Evolutionary conservation across 768 basidiomycete species (phyloP).

Genomic region (Naganishia antarctica): DNA sequence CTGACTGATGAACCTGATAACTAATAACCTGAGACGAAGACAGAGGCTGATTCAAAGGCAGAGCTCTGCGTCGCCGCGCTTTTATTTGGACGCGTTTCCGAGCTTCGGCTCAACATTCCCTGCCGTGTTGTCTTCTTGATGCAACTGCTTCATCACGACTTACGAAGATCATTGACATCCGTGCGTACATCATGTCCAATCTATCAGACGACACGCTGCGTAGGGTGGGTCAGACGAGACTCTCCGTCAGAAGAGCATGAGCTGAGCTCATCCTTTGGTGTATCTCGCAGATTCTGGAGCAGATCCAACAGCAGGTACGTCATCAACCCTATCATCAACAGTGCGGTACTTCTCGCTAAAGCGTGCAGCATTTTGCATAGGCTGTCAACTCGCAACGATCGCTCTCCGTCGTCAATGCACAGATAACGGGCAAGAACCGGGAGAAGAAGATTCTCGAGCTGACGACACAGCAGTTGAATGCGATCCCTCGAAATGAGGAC

Average conservation of each 20-base stretch:
- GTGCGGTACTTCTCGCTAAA: neutral
- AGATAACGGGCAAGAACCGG: slow-evolving; percentile 73
- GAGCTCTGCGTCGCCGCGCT: too few species aligned
- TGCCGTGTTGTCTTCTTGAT: too few species aligned
- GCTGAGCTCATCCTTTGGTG: slow-evolving; percentile 6
- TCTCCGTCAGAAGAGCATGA: neutral
- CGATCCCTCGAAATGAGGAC: slow-evolving; percentile 52
- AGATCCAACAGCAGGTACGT: slow-evolving; percentile 76
- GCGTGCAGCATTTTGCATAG: slow-evolving; percentile 17
- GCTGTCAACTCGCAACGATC: slow-evolving; percentile 78
- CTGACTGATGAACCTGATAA: too few species aligned
- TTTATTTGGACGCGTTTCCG: neutral
- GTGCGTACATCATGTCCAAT: slow-evolving; percentile 52
- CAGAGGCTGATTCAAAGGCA: too few species aligned
- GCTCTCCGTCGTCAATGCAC: slow-evolving; percentile 67
- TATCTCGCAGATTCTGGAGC: slow-evolving; percentile 68
- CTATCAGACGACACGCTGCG: slow-evolving; percentile 75
- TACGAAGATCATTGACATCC: too few species aligned
- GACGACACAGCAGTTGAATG: slow-evolving; percentile 74
- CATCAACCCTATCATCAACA: neutral
- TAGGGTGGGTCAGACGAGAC: slow-evolving; percentile 55
- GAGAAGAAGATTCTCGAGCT: slow-evolving; percentile 84
- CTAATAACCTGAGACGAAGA: too few species aligned
- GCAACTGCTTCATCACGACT: too few species aligned
- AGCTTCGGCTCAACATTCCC: too few species aligned